Conservation (phyloP, 305 asterid genomes). For the Striga hermonthica region DNA sequence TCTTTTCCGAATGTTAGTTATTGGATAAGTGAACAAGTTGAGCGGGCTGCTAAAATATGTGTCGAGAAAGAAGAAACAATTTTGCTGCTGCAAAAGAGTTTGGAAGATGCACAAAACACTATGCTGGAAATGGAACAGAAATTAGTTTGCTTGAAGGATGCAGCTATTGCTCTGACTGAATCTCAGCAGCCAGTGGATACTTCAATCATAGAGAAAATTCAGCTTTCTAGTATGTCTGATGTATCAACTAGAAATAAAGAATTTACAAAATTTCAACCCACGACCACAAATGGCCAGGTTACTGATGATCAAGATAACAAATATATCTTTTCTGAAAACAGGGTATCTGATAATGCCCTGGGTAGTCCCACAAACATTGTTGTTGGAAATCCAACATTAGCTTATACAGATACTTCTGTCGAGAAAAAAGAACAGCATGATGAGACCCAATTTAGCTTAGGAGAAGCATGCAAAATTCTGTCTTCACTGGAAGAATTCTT, state of each 20-base stretch:
- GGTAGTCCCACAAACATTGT: not conserved
- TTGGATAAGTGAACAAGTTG: constrained; percentile 63
- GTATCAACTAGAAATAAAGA: constrained; percentile 36
- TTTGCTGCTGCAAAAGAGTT: constrained; percentile 53
- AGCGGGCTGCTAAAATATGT: constrained; percentile 64
- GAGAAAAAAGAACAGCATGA: constrained; percentile 44
- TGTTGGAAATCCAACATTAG: constrained; percentile 25
- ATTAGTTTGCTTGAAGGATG: constrained; percentile 62
- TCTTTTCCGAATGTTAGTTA: constrained; percentile 60
- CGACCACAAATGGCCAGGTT: constrained; percentile 31
- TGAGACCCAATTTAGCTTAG: constrained; percentile 39
- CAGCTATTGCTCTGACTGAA: constrained; percentile 61
- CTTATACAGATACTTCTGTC: constrained; percentile 26
- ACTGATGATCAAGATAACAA: constrained; percentile 32
- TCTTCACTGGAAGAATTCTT: constrained; percentile 55
- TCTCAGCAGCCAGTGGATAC: constrained; percentile 47
- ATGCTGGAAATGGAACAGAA: constrained; percentile 65
- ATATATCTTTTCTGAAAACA: constrained; percentile 30
- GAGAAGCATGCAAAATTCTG: constrained; percentile 39
- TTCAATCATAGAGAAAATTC: constrained; percentile 37
- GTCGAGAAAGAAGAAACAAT: constrained; percentile 73
- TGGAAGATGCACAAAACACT: constrained; percentile 73
- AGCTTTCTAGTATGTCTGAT: constrained; percentile 34
- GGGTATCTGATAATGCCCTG: constrained; percentile 29
- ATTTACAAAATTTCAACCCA: constrained; percentile 27